These are phyloP conservation scores for Pythium plurisporium DNA, from an alignment of 352 stramenopile species.

Conservation along the genomic window DNA sequence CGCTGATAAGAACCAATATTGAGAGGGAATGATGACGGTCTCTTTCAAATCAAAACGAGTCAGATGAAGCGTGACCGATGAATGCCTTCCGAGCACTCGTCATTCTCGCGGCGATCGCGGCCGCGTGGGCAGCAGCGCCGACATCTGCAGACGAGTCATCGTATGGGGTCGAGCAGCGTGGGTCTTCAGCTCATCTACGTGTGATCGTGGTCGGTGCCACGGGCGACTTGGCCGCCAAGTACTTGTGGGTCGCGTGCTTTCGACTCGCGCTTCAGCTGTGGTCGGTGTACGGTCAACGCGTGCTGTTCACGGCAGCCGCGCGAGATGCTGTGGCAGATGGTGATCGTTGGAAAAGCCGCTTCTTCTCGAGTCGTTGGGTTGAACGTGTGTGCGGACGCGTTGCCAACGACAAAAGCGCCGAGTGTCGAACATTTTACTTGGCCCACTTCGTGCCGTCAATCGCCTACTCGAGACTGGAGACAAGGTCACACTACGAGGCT, in stretches of 20 bases:
- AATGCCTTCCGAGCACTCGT: neutral
- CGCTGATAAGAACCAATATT: neutral
- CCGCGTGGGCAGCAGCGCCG: neutral
- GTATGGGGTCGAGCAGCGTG: neutral
- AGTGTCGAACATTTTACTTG: conserved; percentile 34
- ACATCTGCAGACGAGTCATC: neutral
- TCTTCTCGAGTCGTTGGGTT: conserved; percentile 28
- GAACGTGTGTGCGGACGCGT: conserved; percentile 32
- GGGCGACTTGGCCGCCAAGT: conserved; percentile 78
- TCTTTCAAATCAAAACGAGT: neutral
- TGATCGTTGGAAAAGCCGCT: conserved; percentile 26
- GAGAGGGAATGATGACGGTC: neutral
- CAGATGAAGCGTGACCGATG: neutral
- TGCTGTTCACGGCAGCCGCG: conserved; percentile 44
- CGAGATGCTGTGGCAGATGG: conserved; percentile 28
- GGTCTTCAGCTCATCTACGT: conserved; percentile 18
- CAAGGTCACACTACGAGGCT: conserved; percentile 28
- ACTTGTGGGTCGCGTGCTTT: conserved; percentile 76
- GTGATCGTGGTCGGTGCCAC: conserved; percentile 67
- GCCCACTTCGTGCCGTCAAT: conserved; percentile 34
- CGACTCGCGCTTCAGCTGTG: conserved; percentile 39
- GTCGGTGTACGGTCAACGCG: neutral
- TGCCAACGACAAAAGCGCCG: neutral
- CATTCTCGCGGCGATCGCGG: neutral
- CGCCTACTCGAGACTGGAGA: conserved; percentile 39